phyloP scores from a whole-genome alignment of 2,329 filamentous ascomycete species.

The Talaromyces piceae region DNA sequence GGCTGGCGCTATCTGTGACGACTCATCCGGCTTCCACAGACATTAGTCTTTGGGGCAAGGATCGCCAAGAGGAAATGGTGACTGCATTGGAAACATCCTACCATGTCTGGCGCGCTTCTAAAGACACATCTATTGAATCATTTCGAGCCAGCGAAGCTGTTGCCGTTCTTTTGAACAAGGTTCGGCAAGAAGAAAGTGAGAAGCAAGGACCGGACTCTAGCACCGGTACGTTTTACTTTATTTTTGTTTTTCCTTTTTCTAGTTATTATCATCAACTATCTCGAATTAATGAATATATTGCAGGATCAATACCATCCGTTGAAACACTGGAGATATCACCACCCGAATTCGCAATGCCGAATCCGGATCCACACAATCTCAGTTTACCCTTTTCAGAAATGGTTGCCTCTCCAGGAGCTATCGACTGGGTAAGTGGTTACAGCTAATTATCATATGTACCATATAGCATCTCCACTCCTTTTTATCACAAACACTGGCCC shows the following conservation, averaged over 20 bases:
- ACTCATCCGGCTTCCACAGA: conserved; percentile 16
- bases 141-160: conserved; percentile 72
- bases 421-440: conserved; percentile 7
- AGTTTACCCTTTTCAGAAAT: conserved; percentile 11
- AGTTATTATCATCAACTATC: background rate
- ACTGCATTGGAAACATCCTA: conserved; percentile 60
- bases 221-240: background rate
- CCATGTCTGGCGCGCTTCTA: conserved; percentile 68
- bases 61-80: conserved; percentile 62
- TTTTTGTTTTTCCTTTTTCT: background rate
- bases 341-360: background rate
- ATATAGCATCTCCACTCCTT: too few relatives aligned
- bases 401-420: conserved; percentile 10
- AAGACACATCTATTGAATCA: conserved; percentile 71
- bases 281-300: background rate
- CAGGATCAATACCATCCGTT: conserved; percentile 9
- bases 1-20: conserved; percentile 39
- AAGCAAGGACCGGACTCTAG: conserved; percentile 3
- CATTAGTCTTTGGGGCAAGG: conserved; percentile 31
- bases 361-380: conserved; percentile 7
- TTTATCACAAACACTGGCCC: too few relatives aligned
- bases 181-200: conserved; percentile 1
- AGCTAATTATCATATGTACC: background rate
- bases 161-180: conserved; percentile 69
- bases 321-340: conserved; percentile 10